A percentile compares a stretch with the other conserved stretches of the same genome.
Evolutionary conservation across 2,329 filamentous ascomycete species (phyloP).

Genomic region (Pseudocercospora crystallina): DNA sequence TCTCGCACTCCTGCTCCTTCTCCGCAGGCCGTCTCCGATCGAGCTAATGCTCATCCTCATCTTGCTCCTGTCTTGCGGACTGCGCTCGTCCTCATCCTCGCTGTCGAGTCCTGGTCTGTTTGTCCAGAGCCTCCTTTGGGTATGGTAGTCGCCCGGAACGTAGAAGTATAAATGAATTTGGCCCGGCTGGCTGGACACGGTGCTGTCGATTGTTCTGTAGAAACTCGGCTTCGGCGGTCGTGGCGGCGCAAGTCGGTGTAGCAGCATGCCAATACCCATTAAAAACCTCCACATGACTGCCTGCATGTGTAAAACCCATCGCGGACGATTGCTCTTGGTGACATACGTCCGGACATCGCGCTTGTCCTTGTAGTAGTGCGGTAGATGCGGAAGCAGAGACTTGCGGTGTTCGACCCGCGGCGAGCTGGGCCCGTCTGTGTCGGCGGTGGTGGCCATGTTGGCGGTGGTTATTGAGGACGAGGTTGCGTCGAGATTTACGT

Average conservation of each 20-base stretch:
- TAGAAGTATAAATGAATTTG: constrained; percentile 61
- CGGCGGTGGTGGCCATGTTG: constrained; percentile 2
- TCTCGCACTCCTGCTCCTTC: constrained; percentile 36
- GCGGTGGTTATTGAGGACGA: not conserved
- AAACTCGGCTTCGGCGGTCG: constrained; percentile 62
- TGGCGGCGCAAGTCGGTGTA: constrained; percentile 63
- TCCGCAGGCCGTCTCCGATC: constrained; percentile 24
- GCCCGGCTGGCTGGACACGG: constrained; percentile 46
- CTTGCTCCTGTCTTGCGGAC: constrained; percentile 21
- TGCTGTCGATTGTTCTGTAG: constrained; percentile 55
- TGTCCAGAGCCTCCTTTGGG: constrained; percentile 39
- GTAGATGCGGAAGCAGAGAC: constrained; percentile 14
- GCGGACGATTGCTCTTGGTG: constrained; percentile 38
- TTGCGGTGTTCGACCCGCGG: not conserved
- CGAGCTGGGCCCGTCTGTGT: constrained; percentile 1
- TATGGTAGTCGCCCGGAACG: constrained; percentile 53
- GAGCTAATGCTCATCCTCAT: constrained; percentile 26
- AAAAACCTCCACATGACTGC: constrained; percentile 66
- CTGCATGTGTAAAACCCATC: constrained; percentile 63
- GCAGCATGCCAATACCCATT: constrained; percentile 67
- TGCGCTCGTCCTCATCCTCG: constrained; percentile 19
- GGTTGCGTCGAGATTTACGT: too few species aligned
- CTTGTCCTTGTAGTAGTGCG: constrained; percentile 14
- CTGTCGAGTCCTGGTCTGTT: constrained; percentile 10
- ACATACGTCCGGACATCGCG: constrained; percentile 16